These are phyloP conservation scores for Candida montana DNA, from an alignment of 805 yeast genomes.

Conservation along the genomic window DNA sequence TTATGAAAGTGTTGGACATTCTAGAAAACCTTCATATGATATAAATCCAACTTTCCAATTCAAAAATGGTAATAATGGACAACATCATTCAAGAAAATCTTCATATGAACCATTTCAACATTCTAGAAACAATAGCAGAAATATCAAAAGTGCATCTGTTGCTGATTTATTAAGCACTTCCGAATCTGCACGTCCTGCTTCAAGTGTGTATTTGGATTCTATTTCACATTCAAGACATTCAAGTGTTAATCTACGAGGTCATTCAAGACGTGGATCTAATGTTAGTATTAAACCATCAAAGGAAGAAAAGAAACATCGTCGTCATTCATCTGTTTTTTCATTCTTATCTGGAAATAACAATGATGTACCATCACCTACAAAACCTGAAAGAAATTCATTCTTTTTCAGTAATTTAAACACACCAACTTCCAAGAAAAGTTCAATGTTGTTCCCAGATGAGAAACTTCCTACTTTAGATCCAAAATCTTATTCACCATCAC, in stretches of 20 bases:
- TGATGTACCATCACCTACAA: slow-evolving; percentile 7
- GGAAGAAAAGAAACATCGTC: slow-evolving; percentile 38
- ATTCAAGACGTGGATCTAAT: slow-evolving; percentile 41
- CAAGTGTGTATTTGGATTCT: slow-evolving; percentile 45
- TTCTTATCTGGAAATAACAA: slow-evolving; percentile 30
- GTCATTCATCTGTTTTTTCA: slow-evolving; percentile 57
- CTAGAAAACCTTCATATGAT: slow-evolving; percentile 27
- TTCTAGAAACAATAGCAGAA: slow-evolving; percentile 14
- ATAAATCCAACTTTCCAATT: slow-evolving; percentile 8
- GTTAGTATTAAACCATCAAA: slow-evolving; percentile 21
- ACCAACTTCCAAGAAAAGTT: slow-evolving; percentile 2
- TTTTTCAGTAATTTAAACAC: slow-evolving; percentile 5
- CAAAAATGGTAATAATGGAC: not conserved
- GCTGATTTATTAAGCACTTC: slow-evolving; percentile 30
- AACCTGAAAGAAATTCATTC: slow-evolving; percentile 8
- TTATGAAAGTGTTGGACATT: slow-evolving; percentile 18
- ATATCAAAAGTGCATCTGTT: slow-evolving; percentile 19
- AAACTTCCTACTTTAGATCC: slow-evolving; percentile 15
- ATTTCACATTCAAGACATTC: slow-evolving; percentile 30
- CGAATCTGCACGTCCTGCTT: slow-evolving; percentile 36
- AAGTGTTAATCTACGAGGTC: slow-evolving; percentile 28
- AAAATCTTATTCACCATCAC: slow-evolving; percentile 5
- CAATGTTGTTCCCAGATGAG: slow-evolving; percentile 4
- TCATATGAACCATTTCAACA: slow-evolving; percentile 10
- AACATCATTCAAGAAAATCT: slow-evolving; percentile 13